These are phyloP conservation scores for Botrytis elliptica DNA, from an alignment of 2,329 filamentous ascomycete species.

Conservation along the genomic window DNA sequence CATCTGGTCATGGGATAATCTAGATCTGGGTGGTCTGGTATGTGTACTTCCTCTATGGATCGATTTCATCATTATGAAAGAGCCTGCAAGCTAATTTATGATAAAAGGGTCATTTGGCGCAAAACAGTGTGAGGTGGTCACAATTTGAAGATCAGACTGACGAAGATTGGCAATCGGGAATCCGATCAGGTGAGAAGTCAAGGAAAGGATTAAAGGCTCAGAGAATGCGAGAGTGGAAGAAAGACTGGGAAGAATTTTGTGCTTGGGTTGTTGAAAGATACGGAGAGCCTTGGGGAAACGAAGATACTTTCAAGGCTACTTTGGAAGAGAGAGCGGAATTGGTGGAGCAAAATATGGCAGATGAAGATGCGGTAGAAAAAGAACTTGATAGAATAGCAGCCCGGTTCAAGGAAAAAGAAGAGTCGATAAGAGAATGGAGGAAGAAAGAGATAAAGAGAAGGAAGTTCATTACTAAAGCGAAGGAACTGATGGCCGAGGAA, in stretches of 20 bases:
- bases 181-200: constrained; percentile 64
- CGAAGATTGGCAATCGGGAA: constrained; percentile 68
- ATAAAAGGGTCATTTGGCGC: constrained; percentile 55
- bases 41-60: constrained; percentile 41
- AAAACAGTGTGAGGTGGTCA: constrained; percentile 87
- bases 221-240: constrained; percentile 71
- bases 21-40: constrained; percentile 79
- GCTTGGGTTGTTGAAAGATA: constrained; percentile 81
- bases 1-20: constrained; percentile 82
- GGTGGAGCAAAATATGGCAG: background rate
- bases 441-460: background rate
- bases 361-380: background rate
- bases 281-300: constrained; percentile 32
- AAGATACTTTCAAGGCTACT: background rate
- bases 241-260: constrained; percentile 83
- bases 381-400: background rate
- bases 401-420: background rate
- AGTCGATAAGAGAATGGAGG: background rate
- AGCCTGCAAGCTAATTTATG: constrained; percentile 1
- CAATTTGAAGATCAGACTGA: constrained; percentile 74
- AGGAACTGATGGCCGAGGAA: background rate
- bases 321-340: background rate
- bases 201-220: constrained; percentile 67
- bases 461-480: background rate
- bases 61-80: background rate